Percentiles rank a stretch among this genome's conserved stretches.
These are phyloP conservation scores for Diplodia sapinea DNA, from an alignment of 2,329 filamentous ascomycete genomes.

Conservation along the genomic window DNA sequence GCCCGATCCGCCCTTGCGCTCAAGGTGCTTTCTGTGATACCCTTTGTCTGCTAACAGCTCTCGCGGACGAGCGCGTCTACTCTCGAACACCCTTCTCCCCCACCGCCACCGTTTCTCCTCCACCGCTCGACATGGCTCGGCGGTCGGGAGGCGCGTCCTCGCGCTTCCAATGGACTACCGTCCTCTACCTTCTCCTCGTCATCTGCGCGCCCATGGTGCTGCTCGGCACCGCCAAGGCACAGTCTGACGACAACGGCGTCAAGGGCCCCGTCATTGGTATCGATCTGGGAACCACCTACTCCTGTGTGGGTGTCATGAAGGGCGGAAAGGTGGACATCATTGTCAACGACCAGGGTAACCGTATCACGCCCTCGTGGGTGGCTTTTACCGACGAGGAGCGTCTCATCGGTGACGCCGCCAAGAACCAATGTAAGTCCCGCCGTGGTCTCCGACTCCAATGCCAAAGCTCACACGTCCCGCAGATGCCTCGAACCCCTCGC, in stretches of 20 bases:
- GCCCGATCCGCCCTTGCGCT: constrained; percentile 1
- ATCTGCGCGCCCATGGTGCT: constrained; percentile 85
- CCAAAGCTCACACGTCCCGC: constrained; percentile 1
- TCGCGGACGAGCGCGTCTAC: constrained; percentile 10
- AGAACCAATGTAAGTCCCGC: constrained; percentile 46
- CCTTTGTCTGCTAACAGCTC: constrained; percentile 17
- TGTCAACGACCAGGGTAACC: constrained; percentile 53
- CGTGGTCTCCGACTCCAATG: no score
- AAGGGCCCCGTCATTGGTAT: constrained; percentile 46
- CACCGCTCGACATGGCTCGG: constrained; percentile 56
- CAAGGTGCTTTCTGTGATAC: constrained; percentile 28
- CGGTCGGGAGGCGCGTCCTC: constrained; percentile 67
- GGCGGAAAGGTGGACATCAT: constrained; percentile 52
- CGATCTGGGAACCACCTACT: constrained; percentile 47
- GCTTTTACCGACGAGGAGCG: constrained; percentile 97
- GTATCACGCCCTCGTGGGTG: constrained; percentile 72
- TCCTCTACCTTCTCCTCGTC: constrained; percentile 90
- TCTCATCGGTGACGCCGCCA: constrained; percentile 86
- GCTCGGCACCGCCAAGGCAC: constrained; percentile 74
- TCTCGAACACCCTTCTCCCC: not conserved
- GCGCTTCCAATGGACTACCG: constrained; percentile 82
- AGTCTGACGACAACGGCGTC: constrained; percentile 66
- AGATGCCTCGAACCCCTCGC: constrained; percentile 55
- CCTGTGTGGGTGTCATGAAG: constrained; percentile 50
- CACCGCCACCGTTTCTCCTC: not conserved